A percentile compares a stretch with the other conserved stretches of the same genome.
Conservation (phyloP, 257 asterid genomes). For the Forsythia suspensa region DNA sequence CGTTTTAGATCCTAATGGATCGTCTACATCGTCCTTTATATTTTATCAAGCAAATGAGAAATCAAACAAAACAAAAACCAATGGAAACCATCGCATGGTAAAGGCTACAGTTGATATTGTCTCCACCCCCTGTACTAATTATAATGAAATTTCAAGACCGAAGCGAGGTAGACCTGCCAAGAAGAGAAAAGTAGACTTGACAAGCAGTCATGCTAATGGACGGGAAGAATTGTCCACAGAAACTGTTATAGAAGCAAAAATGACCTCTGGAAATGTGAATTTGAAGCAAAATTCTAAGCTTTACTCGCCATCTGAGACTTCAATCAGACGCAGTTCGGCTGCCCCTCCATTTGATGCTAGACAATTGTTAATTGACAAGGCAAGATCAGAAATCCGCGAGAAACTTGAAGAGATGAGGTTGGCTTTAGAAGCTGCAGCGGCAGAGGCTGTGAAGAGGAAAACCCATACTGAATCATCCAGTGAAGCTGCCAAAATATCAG, state of each 20-base stretch:
- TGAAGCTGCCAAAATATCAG: slow-evolving; percentile 31
- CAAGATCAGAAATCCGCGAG: slow-evolving; percentile 58
- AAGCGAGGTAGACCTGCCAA: slow-evolving; percentile 82
- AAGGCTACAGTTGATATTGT: slow-evolving; percentile 38
- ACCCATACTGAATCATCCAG: slow-evolving; percentile 33
- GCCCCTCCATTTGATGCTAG: slow-evolving; percentile 70
- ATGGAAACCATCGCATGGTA: slow-evolving; percentile 40
- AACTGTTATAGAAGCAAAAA: slow-evolving; percentile 37
- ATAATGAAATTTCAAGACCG: slow-evolving; percentile 43
- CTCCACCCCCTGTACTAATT: slow-evolving; percentile 36
- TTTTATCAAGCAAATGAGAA: slow-evolving; percentile 51
- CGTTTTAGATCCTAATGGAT: slow-evolving; percentile 56
- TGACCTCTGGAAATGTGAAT: slow-evolving; percentile 45
- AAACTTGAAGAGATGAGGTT: slow-evolving; percentile 65
- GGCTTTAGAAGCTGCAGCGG: slow-evolving; percentile 59
- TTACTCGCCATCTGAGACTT: slow-evolving; percentile 42
- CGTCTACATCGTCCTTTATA: slow-evolving; percentile 50
- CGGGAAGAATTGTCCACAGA: slow-evolving; percentile 34
- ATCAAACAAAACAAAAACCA: slow-evolving; percentile 44
- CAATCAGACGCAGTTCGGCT: slow-evolving; percentile 46
- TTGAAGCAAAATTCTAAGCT: slow-evolving; percentile 42
- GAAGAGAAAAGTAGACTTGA: slow-evolving; percentile 62
- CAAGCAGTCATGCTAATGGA: slow-evolving; percentile 37
- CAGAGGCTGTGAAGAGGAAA: slow-evolving; percentile 58
- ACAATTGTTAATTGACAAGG: slow-evolving; percentile 67